Percentiles rank a stretch among this genome's conserved stretches.
Conservation (phyloP, 345 rosid species). For the Lepidium sativum region DNA sequence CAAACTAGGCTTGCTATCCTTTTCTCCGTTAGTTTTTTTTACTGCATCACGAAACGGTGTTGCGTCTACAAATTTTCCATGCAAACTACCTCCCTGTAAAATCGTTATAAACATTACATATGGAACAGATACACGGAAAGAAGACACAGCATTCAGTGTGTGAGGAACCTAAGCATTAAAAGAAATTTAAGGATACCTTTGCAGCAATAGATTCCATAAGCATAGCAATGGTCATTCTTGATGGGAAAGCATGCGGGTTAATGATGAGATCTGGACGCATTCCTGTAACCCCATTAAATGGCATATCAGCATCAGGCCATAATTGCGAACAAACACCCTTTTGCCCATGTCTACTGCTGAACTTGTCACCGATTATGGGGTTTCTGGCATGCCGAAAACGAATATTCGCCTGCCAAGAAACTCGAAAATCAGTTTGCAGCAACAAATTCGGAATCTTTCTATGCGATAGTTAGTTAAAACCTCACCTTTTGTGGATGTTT, state of each 20-base stretch:
- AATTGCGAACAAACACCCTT: slow-evolving; percentile 98
- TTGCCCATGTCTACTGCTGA: slow-evolving; percentile 98
- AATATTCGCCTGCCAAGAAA: slow-evolving; percentile 55
- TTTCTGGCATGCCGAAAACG: slow-evolving; percentile 88
- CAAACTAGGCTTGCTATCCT: slow-evolving; percentile 38
- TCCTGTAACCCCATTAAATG: slow-evolving; percentile 88
- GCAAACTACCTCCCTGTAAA: slow-evolving; percentile 74
- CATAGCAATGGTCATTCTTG: slow-evolving; percentile 98
- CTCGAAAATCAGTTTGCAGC: background rate
- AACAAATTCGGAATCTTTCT: background rate
- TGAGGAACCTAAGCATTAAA: background rate
- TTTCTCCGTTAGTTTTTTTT: slow-evolving; percentile 34
- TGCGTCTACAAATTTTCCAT: slow-evolving; percentile 85
- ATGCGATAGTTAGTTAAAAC: background rate
- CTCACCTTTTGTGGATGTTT: slow-evolving; percentile 65
- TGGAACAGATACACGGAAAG: background rate
- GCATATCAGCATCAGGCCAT: slow-evolving; percentile 98
- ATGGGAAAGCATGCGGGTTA: slow-evolving; percentile 99
- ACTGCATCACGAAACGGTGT: slow-evolving; percentile 72
- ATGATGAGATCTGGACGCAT: slow-evolving; percentile 98
- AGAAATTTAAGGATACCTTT: slow-evolving; percentile 48
- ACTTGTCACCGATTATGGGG: slow-evolving; percentile 92
- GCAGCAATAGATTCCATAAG: slow-evolving; percentile 95
- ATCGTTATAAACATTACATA: background rate
- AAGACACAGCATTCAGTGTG: too few species aligned